Conservation (phyloP, 169 alveolate species). For the Plasmodium vinckei region DNA sequence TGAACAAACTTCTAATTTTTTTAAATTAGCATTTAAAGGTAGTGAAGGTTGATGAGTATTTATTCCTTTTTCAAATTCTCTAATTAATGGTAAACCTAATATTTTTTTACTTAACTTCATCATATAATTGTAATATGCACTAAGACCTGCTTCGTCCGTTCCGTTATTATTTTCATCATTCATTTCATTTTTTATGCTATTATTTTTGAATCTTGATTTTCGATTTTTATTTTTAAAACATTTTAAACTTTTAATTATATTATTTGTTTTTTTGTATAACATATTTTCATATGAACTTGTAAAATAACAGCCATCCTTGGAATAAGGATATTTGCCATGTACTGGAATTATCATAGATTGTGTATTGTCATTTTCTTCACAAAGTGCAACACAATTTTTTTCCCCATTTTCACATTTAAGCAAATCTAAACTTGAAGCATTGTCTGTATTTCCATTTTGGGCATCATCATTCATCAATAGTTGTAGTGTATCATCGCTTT, state of each 20-base stretch:
- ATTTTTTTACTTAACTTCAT: constrained; percentile 67
- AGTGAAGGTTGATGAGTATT: constrained; percentile 64
- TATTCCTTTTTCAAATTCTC: constrained; percentile 73
- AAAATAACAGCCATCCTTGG: not conserved
- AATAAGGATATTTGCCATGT: not conserved
- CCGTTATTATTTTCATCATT: constrained; percentile 8
- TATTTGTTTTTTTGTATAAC: constrained; percentile 43
- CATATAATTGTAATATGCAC: constrained; percentile 35
- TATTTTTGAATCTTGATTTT: not conserved
- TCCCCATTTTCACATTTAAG: not conserved
- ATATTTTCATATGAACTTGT: constrained; percentile 48
- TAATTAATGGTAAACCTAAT: constrained; percentile 59
- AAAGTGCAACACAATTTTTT: not conserved
- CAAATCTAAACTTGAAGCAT: not conserved
- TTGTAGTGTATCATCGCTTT: not conserved
- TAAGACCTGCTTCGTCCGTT: not conserved
- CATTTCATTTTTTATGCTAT: no score
- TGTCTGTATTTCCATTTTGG: not conserved
- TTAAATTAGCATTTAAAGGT: constrained; percentile 68
- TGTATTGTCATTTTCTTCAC: no score
- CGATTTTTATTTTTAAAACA: constrained; percentile 12
- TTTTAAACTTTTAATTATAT: constrained; percentile 36
- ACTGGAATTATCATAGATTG: not conserved
- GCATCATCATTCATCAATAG: not conserved
- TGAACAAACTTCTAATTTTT: constrained; percentile 54